Percentiles rank a stretch among this genome's conserved stretches.
phyloP scores from a whole-genome alignment of 148 eudicot genomes.

The Chenopodium quinoa region DNA sequence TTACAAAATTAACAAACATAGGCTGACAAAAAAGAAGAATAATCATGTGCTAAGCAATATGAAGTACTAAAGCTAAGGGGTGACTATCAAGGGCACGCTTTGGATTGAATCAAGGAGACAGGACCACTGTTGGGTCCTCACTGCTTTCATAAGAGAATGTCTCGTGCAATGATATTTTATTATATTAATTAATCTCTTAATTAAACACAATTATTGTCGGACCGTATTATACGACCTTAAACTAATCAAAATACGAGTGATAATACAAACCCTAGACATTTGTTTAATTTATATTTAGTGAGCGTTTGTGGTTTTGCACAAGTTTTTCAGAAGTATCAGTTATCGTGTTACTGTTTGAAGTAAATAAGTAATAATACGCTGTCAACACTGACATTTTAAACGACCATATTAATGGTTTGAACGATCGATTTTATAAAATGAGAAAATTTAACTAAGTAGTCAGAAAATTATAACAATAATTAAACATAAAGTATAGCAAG shows the following conservation, averaged over 20 bases:
- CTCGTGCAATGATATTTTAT: slow-evolving; percentile 23
- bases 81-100: slow-evolving; percentile 86
- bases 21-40: slow-evolving; percentile 59
- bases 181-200: slow-evolving; percentile 12
- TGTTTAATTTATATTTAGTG: too few species aligned
- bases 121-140: slow-evolving; percentile 47
- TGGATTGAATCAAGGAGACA: slow-evolving; percentile 91
- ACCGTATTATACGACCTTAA: not conserved
- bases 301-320: too few species aligned
- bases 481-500: not conserved
- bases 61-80: slow-evolving; percentile 21
- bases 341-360: too few species aligned
- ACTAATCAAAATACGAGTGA: not conserved
- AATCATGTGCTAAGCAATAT: slow-evolving; percentile 72
- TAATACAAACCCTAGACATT: too few species aligned
- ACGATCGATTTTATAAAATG: too few species aligned
- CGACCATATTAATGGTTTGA: too few species aligned
- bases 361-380: too few species aligned
- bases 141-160: slow-evolving; percentile 57
- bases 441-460: too few species aligned
- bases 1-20: slow-evolving; percentile 24
- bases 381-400: too few species aligned
- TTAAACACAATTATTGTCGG: not conserved
- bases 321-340: too few species aligned
- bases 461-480: not conserved